phyloP scores from a whole-genome alignment of 306 rosid genomes.

The Pachyrhizus erosus region DNA sequence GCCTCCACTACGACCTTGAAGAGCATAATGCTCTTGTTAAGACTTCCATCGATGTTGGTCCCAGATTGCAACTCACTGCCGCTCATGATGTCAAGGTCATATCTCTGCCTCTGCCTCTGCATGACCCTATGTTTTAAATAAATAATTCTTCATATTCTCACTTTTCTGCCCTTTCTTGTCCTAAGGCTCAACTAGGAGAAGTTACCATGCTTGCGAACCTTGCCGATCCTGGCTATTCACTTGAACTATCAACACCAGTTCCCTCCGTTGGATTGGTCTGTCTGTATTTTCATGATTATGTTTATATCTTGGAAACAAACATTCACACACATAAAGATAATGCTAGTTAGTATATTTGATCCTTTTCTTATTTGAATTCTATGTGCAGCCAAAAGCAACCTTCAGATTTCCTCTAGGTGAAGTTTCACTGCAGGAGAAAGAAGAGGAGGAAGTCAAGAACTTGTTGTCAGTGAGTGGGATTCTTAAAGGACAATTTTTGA shows the following conservation, averaged over 20 bases:
- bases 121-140: background rate
- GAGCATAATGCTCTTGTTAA: conserved; percentile 70
- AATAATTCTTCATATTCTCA: background rate
- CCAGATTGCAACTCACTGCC: conserved; percentile 65
- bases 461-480: conserved; percentile 66
- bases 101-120: background rate
- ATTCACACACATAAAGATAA: background rate
- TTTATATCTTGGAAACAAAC: background rate
- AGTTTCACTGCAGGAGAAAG: conserved; percentile 73
- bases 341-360: background rate
- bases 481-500: conserved; percentile 61
- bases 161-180: background rate
- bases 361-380: background rate
- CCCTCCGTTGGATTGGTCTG: conserved; percentile 75
- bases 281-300: conserved; percentile 15
- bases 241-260: conserved; percentile 73
- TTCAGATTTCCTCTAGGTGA: conserved; percentile 87
- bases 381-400: conserved; percentile 88
- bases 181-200: conserved; percentile 82
- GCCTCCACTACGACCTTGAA: conserved; percentile 70
- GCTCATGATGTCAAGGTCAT: conserved; percentile 80
- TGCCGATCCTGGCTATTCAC: conserved; percentile 71
- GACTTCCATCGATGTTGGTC: conserved; percentile 68
- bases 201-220: conserved; percentile 64
- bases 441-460: conserved; percentile 65